Base-by-base conservation (phyloP, 2,329 filamentous ascomycete species). In the Neonectria punicea region DNA sequence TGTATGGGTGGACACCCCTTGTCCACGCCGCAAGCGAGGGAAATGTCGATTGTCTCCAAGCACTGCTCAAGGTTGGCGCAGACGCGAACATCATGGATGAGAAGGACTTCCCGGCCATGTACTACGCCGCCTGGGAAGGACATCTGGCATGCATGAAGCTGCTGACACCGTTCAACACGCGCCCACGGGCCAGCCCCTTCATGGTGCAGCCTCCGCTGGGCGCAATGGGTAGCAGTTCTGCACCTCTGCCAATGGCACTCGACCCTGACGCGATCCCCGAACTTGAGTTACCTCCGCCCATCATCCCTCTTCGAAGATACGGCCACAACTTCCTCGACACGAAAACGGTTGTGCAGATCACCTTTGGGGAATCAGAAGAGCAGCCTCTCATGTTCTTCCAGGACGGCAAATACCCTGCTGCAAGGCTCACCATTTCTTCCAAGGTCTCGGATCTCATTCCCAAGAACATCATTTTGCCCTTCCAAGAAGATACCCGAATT, bases 301-400 rank as follows among this genome's bases (percentile, higher is more conserved):
- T 99, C 69, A 98, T 99, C 70, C 96, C 96, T 0, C 85, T 98
- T 53, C 89, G 96, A 71, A 89, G 96, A 73, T 99, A 99, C 74
- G 96, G 96, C 16, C 96, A 99, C 82, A 99, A 98, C 79, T 99
- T 99, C 84, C 85, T 99, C 39, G 96, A 99, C 76, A 97, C 93
- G 32, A 99, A 98, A 82, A 97, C 94, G 0, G 97, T 98, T 68
- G 90, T 99, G 13, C 93, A 98, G 74, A 92, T 99, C 69, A 93
- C 87, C 72, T 98, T 99, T 74, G 93, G 95, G 56, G 90, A 91
- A 65, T 84, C 88, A 28, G 89, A 90, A 66, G 88, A 96, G 54
- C 87, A 87, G 61, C 92, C 96, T 0, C 90, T 99, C 56, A 82
- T 92, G n/a, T 99, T 99, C 81, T 98, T 98, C 82, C 95, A 98